phyloP scores from a whole-genome alignment of 768 basidiomycete genomes.

The Boletus subparvulus region DNA sequence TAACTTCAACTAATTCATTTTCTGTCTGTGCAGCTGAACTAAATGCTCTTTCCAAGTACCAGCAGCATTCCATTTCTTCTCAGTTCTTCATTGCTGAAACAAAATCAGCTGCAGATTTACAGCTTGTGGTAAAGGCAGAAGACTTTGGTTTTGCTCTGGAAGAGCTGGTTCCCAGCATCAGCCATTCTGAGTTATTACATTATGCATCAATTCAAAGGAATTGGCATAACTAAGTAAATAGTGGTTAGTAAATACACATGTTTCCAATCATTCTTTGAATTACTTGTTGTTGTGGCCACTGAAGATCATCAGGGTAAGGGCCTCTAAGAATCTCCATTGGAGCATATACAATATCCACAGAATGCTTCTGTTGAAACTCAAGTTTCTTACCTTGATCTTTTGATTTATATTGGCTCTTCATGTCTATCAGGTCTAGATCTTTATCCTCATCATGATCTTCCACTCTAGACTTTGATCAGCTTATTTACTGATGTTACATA shows the following conservation, averaged over 20 bases:
- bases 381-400: too few relatives aligned
- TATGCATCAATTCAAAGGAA: slow-evolving; percentile 57
- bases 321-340: too few relatives aligned
- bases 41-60: slow-evolving; percentile 47
- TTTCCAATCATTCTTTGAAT: too few relatives aligned
- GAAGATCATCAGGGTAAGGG: too few relatives aligned
- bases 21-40: slow-evolving; percentile 23
- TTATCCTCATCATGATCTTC: too few relatives aligned
- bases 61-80: slow-evolving; percentile 68
- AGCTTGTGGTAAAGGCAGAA: slow-evolving; percentile 66
- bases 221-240: slow-evolving; percentile 10
- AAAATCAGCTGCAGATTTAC: slow-evolving; percentile 64
- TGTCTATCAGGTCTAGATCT: too few relatives aligned
- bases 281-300: too few relatives aligned
- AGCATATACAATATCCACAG: too few relatives aligned
- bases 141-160: slow-evolving; percentile 79
- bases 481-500: too few relatives aligned
- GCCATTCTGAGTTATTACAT: slow-evolving; percentile 79
- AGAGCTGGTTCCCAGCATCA: slow-evolving; percentile 79
- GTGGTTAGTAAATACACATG: background rate
- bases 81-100: slow-evolving; percentile 90
- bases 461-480: too few relatives aligned
- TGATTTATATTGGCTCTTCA: too few relatives aligned
- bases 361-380: too few relatives aligned
- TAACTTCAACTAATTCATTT: background rate